These are phyloP conservation scores for Saccharomycopsis fibuligera DNA, from an alignment of 805 yeast species.

Conservation along the genomic window DNA sequence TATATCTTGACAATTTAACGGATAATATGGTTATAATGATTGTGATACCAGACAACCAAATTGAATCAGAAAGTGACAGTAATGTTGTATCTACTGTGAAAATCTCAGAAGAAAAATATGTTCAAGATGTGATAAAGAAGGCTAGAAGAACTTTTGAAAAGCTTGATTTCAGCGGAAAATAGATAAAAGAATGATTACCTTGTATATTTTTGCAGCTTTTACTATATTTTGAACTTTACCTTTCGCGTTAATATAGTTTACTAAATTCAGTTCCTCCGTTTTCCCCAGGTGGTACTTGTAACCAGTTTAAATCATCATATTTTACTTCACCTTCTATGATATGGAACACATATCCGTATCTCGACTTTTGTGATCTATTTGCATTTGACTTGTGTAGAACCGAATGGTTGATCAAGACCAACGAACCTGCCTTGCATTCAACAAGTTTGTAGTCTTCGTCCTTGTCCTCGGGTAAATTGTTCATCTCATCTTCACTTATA, in stretches of 20 bases:
- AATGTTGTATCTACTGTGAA: slow-evolving; percentile 14
- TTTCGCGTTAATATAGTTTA: slow-evolving; percentile 29
- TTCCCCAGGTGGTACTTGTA: slow-evolving; percentile 59
- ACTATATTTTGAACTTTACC: no score
- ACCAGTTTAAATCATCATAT: slow-evolving; percentile 67
- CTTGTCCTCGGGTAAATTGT: slow-evolving; percentile 26
- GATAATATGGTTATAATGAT: slow-evolving; percentile 44
- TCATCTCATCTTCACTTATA: no score
- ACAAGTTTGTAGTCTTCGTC: slow-evolving; percentile 43
- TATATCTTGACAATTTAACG: slow-evolving; percentile 39
- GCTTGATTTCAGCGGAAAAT: slow-evolving; percentile 8
- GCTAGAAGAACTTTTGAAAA: slow-evolving; percentile 19
- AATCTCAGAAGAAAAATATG: slow-evolving; percentile 21
- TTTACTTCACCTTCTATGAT: slow-evolving; percentile 59
- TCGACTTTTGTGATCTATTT: slow-evolving; percentile 47
- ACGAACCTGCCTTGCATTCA: slow-evolving; percentile 64
- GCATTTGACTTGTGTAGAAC: slow-evolving; percentile 67
- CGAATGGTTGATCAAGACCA: slow-evolving; percentile 64
- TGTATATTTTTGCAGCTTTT: no score
- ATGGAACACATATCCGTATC: slow-evolving; percentile 78
- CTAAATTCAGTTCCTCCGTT: slow-evolving; percentile 58
- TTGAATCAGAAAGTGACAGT: slow-evolving; percentile 8
- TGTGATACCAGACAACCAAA: slow-evolving; percentile 32
- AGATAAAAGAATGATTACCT: no score
- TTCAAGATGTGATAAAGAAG: slow-evolving; percentile 21